A percentile compares a stretch with the other conserved stretches of the same genome.
These are phyloP conservation scores for Russula olivacea DNA, from an alignment of 768 basidiomycete species.

Conservation along the genomic window DNA sequence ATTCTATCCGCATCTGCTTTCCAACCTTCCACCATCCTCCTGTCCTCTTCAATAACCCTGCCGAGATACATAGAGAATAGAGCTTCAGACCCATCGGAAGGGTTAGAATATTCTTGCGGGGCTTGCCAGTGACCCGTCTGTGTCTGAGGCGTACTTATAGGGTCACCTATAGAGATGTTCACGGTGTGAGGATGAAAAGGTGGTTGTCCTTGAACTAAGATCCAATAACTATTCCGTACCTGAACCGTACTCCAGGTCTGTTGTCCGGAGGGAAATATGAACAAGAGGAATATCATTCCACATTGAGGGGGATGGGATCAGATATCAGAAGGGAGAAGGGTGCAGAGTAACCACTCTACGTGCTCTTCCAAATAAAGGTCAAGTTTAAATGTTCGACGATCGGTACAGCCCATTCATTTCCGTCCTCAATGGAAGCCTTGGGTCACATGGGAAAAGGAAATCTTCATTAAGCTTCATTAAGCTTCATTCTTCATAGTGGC, in stretches of 20 bases:
- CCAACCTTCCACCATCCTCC: slow-evolving; percentile 14
- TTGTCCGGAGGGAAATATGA: too few species aligned
- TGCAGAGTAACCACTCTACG: background rate
- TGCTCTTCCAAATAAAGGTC: too few species aligned
- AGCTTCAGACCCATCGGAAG: slow-evolving; percentile 4
- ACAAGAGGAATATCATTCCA: too few species aligned
- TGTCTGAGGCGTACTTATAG: background rate
- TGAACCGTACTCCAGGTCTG: background rate
- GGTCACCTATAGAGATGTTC: background rate
- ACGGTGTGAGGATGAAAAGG: background rate
- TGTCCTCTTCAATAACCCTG: slow-evolving; percentile 12
- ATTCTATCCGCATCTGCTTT: slow-evolving; percentile 19
- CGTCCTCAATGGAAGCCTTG: too few species aligned
- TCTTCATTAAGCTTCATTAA: too few species aligned
- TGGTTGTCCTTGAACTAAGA: background rate
- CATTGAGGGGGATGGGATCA: too few species aligned
- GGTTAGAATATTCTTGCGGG: too few species aligned
- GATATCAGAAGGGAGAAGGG: background rate
- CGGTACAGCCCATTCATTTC: too few species aligned
- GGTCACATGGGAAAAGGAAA: too few species aligned
- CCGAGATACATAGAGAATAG: slow-evolving; percentile 18
- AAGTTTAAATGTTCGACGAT: too few species aligned
- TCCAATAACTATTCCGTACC: background rate
- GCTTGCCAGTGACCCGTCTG: too few species aligned
- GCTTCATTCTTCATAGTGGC: too few species aligned